Conservation (phyloP, 2,329 filamentous ascomycete genomes). For the Beauveria pseudobassiana region DNA sequence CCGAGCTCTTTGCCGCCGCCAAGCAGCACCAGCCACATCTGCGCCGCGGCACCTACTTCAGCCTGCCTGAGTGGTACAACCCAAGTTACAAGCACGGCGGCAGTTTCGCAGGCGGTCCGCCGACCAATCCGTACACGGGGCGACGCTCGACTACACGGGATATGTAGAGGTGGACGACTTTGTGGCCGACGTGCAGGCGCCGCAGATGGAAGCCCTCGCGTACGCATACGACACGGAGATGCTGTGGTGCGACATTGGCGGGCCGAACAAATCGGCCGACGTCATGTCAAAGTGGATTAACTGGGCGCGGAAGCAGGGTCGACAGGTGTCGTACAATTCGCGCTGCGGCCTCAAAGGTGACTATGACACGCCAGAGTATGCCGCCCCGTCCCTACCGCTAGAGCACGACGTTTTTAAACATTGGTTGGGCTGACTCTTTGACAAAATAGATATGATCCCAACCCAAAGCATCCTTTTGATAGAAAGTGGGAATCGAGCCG, state of each 20-base stretch:
- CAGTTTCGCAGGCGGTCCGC: slow-evolving; percentile 30
- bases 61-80: slow-evolving; percentile 43
- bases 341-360: slow-evolving; percentile 47
- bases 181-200: slow-evolving; percentile 34
- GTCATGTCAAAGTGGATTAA: slow-evolving; percentile 38
- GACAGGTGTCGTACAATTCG: slow-evolving; percentile 47
- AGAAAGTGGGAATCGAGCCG: slow-evolving; percentile 53
- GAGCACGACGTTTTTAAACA: too few species aligned
- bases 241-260: slow-evolving; percentile 43
- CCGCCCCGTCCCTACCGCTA: not conserved
- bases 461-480: slow-evolving; percentile 1
- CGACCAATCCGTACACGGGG: slow-evolving; percentile 36
- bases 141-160: slow-evolving; percentile 35
- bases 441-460: slow-evolving; percentile 6
- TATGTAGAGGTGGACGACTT: slow-evolving; percentile 32
- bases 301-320: slow-evolving; percentile 27
- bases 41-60: slow-evolving; percentile 40
- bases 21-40: slow-evolving; percentile 32
- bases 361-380: slow-evolving; percentile 55
- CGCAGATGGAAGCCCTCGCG: slow-evolving; percentile 39
- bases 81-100: slow-evolving; percentile 36
- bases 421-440: too few species aligned
- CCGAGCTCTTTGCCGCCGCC: slow-evolving; percentile 37
- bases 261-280: slow-evolving; percentile 32
- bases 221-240: slow-evolving; percentile 37